These are phyloP conservation scores for Phytopythium litorale DNA, from an alignment of 352 stramenopile species.

Conservation along the genomic window DNA sequence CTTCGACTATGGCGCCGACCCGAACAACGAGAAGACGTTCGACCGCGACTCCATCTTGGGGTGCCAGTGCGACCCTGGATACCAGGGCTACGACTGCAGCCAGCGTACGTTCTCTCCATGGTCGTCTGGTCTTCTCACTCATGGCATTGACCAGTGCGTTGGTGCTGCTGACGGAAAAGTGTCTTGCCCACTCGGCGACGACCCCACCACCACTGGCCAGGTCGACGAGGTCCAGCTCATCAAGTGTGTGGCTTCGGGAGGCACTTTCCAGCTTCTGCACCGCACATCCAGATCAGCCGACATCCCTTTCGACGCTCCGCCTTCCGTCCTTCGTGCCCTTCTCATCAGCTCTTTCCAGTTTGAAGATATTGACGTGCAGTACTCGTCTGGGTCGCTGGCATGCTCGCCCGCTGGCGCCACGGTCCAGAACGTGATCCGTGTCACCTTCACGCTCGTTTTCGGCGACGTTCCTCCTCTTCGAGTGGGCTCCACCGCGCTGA, in stretches of 20 bases:
- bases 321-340: constrained; percentile 43
- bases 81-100: constrained; percentile 88
- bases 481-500: constrained; percentile 32
- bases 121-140: neutral
- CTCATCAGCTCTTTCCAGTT: constrained; percentile 44
- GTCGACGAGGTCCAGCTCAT: constrained; percentile 82
- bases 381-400: constrained; percentile 25
- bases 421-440: constrained; percentile 39
- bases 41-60: constrained; percentile 76
- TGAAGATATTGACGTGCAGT: constrained; percentile 47
- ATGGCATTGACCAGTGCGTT: neutral
- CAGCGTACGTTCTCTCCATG: constrained; percentile 26
- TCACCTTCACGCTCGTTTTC: constrained; percentile 51
- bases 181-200: constrained; percentile 85
- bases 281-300: constrained; percentile 35
- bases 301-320: constrained; percentile 54
- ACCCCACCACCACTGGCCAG: constrained; percentile 75
- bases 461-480: constrained; percentile 43
- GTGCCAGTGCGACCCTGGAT: constrained; percentile 90
- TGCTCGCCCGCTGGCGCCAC: constrained; percentile 29
- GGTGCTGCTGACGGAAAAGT: constrained; percentile 18
- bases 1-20: constrained; percentile 65
- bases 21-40: constrained; percentile 71
- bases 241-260: constrained; percentile 49
- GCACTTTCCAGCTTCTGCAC: constrained; percentile 63